Evolutionary conservation across 2,329 filamentous ascomycete genomes (phyloP).

Genomic region (Penicillium vulpinum): DNA sequence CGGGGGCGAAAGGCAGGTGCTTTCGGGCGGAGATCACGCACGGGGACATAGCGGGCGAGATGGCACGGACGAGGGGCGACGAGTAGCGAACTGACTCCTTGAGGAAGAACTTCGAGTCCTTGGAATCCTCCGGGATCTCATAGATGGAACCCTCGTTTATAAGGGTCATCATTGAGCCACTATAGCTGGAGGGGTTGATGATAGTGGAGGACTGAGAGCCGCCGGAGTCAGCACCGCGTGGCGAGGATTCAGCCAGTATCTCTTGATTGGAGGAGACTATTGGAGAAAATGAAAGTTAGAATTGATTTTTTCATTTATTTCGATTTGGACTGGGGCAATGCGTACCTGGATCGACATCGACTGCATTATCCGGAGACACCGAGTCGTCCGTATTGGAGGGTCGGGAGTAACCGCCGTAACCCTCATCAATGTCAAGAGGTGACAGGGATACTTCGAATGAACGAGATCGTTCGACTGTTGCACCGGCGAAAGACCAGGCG

Average conservation of each 20-base stretch:
- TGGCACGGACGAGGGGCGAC: constrained; percentile 31
- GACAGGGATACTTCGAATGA: constrained; percentile 41
- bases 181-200: constrained; percentile 37
- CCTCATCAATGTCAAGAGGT: constrained; percentile 34
- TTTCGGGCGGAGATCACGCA: constrained; percentile 24
- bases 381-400: constrained; percentile 21
- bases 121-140: constrained; percentile 28
- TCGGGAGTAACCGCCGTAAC: constrained; percentile 13
- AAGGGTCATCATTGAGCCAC: constrained; percentile 38
- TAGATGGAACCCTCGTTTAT: constrained; percentile 27
- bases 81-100: constrained; percentile 37
- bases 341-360: constrained; percentile 23
- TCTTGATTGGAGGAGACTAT: constrained; percentile 11
- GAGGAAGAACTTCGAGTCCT: constrained; percentile 31
- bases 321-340: not conserved
- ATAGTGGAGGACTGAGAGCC: constrained; percentile 40
- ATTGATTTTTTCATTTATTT: not conserved
- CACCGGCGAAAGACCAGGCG: constrained; percentile 46
- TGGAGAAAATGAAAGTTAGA: constrained; percentile 7
- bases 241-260: constrained; percentile 25
- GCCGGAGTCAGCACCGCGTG: constrained; percentile 29
- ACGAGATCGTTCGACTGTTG: constrained; percentile 36
- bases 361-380: constrained; percentile 18
- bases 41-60: constrained; percentile 25
- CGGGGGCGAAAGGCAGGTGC: constrained; percentile 35